These are phyloP conservation scores for Massariosphaeria phaeospora DNA, from an alignment of 495 filamentous ascomycete genomes.

Conservation along the genomic window DNA sequence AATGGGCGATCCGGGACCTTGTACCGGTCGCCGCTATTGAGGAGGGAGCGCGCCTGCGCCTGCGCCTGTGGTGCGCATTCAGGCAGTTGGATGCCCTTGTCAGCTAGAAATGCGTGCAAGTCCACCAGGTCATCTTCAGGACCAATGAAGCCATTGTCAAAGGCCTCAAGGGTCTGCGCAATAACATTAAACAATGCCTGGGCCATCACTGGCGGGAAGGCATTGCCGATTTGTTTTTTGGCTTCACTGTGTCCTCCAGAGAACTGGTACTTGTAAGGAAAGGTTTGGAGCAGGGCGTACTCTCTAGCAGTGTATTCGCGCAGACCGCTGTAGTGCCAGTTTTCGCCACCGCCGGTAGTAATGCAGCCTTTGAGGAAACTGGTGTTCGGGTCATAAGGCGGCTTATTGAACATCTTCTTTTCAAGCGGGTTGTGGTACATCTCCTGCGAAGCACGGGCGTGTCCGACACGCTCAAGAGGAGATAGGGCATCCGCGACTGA, in stretches of 20 bases:
- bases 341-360: constrained; percentile 64
- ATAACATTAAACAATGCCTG: constrained; percentile 48
- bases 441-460: not conserved
- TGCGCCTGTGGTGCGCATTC: not conserved
- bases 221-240: constrained; percentile 80
- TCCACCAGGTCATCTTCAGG: constrained; percentile 15
- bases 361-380: constrained; percentile 46
- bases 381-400: constrained; percentile 48
- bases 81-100: not conserved
- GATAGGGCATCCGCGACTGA: constrained; percentile 23
- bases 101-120: not conserved
- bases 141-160: constrained; percentile 23
- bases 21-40: not conserved
- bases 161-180: constrained; percentile 26
- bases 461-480: constrained; percentile 1
- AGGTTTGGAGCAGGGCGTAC: constrained; percentile 69
- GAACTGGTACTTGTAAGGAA: constrained; percentile 54
- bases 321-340: constrained; percentile 64
- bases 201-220: constrained; percentile 66
- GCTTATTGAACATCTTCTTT: constrained; percentile 41
- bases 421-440: constrained; percentile 18
- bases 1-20: not conserved
- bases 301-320: constrained; percentile 67
- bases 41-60: not conserved
- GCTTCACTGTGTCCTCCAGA: constrained; percentile 38